A percentile compares a stretch with the other conserved stretches of the same genome.
These are phyloP conservation scores for Metarhizium album DNA, from an alignment of 2,329 filamentous ascomycete genomes.

Conservation along the genomic window DNA sequence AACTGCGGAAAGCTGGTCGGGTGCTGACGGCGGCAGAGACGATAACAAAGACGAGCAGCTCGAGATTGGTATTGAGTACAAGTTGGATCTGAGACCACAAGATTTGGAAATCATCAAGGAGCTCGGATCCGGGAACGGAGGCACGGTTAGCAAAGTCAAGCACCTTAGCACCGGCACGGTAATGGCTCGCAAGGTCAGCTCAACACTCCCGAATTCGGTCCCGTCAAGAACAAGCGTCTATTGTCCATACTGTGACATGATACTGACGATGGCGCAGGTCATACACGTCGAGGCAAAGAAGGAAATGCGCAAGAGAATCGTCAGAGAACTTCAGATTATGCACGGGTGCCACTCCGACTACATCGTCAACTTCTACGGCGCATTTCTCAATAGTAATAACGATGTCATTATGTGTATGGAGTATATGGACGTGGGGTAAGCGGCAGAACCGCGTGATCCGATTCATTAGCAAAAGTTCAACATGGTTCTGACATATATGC, in stretches of 20 bases:
- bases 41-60: slow-evolving; percentile 51
- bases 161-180: slow-evolving; percentile 89
- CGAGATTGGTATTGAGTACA: slow-evolving; percentile 96
- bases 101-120: slow-evolving; percentile 91
- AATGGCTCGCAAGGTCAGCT: slow-evolving; percentile 87
- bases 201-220: neutral
- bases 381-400: slow-evolving; percentile 90
- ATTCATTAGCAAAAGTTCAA: neutral
- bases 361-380: slow-evolving; percentile 96
- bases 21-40: slow-evolving; percentile 50
- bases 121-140: slow-evolving; percentile 89
- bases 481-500: neutral
- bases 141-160: slow-evolving; percentile 95
- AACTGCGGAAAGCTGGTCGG: slow-evolving; percentile 58
- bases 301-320: slow-evolving; percentile 91
- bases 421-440: slow-evolving; percentile 98
- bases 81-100: slow-evolving; percentile 80
- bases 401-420: slow-evolving; percentile 99
- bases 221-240: neutral
- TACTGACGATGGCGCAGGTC: slow-evolving; percentile 45
- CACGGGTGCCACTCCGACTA: slow-evolving; percentile 94
- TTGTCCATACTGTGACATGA: neutral
- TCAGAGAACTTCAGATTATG: slow-evolving; percentile 96
- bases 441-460: slow-evolving; percentile 9
- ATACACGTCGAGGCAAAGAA: slow-evolving; percentile 98